A percentile compares a stretch with the other conserved stretches of the same genome.
Conservation (phyloP, 2,329 filamentous ascomycete species). For the Emmonsiellopsis sp. region DNA sequence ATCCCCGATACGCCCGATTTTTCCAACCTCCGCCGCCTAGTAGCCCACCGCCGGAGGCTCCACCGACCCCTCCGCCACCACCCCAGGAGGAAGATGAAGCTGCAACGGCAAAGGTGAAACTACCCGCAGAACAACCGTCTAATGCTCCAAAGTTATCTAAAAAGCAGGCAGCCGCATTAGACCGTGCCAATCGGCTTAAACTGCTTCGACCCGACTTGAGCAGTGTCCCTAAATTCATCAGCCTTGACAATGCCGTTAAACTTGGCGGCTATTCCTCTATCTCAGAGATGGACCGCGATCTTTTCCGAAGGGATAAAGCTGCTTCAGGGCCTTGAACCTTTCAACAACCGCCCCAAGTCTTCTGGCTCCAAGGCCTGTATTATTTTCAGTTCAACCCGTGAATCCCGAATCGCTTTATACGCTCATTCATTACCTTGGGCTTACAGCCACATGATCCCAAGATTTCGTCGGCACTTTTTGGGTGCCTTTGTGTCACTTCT, state of each 20-base stretch:
- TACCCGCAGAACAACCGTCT: slow-evolving; percentile 9
- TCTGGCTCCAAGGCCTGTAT: background rate
- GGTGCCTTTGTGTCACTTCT: background rate
- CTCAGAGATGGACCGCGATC: slow-evolving; percentile 24
- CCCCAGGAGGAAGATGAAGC: slow-evolving; percentile 13
- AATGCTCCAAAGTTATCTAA: slow-evolving; percentile 16
- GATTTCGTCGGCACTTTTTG: background rate
- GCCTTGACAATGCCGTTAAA: slow-evolving; percentile 19
- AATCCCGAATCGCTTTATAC: background rate
- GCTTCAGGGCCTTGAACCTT: background rate
- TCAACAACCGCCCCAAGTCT: background rate
- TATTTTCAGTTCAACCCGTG: background rate
- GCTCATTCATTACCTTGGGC: background rate
- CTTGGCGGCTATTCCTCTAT: slow-evolving; percentile 23
- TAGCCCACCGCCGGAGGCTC: slow-evolving; percentile 9
- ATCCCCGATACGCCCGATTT: slow-evolving; percentile 25
- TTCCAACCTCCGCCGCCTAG: slow-evolving; percentile 18
- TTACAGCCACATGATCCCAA: background rate
- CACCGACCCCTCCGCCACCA: slow-evolving; percentile 12
- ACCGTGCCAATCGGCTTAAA: slow-evolving; percentile 22
- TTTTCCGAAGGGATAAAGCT: slow-evolving; percentile 10
- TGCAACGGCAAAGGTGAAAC: slow-evolving; percentile 3
- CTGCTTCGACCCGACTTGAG: slow-evolving; percentile 22
- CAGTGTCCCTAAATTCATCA: slow-evolving; percentile 19
- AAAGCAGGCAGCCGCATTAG: slow-evolving; percentile 18